Evolutionary conservation across 140 eudicot species (phyloP).

Genomic region (Oenanthe javanica): DNA sequence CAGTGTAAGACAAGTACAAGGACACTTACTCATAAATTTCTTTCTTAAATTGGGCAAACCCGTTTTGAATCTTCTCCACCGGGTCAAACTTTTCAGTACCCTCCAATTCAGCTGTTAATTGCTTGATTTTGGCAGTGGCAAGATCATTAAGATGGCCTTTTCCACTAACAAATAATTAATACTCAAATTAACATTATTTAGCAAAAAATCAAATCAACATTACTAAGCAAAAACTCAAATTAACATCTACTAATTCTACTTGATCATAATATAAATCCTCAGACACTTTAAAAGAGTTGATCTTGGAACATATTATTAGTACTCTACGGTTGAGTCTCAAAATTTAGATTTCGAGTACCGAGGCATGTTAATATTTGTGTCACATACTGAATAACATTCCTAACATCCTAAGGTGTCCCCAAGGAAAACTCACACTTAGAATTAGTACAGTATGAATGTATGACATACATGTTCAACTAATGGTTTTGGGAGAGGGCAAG

Average conservation of each 20-base stretch:
- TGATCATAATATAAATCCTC: not conserved
- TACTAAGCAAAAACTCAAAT: not conserved
- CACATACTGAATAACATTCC: not conserved
- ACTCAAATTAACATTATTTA: not conserved
- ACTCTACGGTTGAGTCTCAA: too few species aligned
- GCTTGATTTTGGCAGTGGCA: conserved; percentile 63
- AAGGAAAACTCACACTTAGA: not conserved
- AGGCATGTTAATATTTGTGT: too few species aligned
- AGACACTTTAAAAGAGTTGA: too few species aligned
- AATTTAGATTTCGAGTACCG: too few species aligned
- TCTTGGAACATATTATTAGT: not conserved
- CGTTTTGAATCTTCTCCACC: conserved; percentile 53
- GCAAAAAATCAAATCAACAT: not conserved
- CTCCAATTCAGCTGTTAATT: conserved; percentile 62
- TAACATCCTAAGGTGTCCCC: too few species aligned
- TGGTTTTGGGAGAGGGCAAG: too few species aligned
- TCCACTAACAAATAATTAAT: conserved; percentile 28
- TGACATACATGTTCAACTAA: too few species aligned
- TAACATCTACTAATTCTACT: not conserved
- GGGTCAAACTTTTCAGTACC: conserved; percentile 37
- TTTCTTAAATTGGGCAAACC: conserved; percentile 70
- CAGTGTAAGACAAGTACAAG: not conserved
- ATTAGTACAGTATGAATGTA: not conserved
- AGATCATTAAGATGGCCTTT: conserved; percentile 39
- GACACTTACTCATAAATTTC: conserved; percentile 71